Base-by-base conservation (phyloP, 106 monocot genomes). In the Vanilla planifolia region DNA sequence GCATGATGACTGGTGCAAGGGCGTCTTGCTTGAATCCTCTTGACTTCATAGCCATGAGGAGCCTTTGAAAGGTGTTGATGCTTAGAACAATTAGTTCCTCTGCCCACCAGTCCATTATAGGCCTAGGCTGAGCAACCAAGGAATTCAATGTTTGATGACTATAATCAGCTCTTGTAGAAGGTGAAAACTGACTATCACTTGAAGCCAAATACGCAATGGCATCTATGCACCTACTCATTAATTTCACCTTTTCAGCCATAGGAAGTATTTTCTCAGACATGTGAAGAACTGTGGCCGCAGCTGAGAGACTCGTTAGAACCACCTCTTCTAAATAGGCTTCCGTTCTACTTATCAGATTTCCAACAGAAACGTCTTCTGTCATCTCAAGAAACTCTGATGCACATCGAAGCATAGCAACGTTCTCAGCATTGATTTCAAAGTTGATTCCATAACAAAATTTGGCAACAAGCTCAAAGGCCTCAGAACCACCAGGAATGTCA, bases 301-400 rank as follows among this genome's bases (percentile, higher is more conserved):
- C 44, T 10, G 80, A 63, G 55, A 89, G 67, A 62, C 63, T 78
- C 26, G 28, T 47, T 33, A 95, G 50, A 2, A 71, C 86, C 13
- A 78, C 80, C 61, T 89, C 76, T 33, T 79, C 63, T 35, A 86
- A 43, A 28, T 79, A 89, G 20, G 62, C 63, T 64, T 93, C 93
- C 8, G 78, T 51, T 48, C 46, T 68, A 26, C 33, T 69, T 13
- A 79, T 13, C 0, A 95, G 85, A 67, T 95, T 95, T 61, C 66
- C 80, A 34, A 23, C 56, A 10, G 73, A 43, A 50, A 69, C 71
- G n/a, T 79, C 89, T 21, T 95, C 89, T 14, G 83, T 83, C 95
- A 95, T 95, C 48, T 86, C 89, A 8, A 95, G 83, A 51, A 82
- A 77, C 41, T 89, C 86, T 9, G 86, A 72, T 5, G 64, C 89